Evolutionary conservation across 2,329 filamentous ascomycete genomes (phyloP), one percentile per base, ranked within the genome.

Genomic region (Monosporascus sp.): DNA sequence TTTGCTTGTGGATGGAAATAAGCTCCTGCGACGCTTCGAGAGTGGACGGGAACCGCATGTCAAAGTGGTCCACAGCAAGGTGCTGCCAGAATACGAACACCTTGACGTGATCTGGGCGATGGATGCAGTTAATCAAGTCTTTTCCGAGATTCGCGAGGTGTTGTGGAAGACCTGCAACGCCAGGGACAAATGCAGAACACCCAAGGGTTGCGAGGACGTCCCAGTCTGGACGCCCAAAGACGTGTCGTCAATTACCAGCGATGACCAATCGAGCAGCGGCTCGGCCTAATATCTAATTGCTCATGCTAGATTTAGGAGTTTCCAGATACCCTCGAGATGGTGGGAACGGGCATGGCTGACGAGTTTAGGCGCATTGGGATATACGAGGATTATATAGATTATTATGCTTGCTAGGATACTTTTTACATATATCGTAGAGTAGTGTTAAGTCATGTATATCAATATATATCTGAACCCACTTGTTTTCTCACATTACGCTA

Each of bases 31-130:
- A 20, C 80, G 93, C 1, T 88, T 97, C 58, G 80, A 88, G 62
- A 80, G 81, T 43, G 88, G 88, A 0, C 78, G 89, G 25, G 93
- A 97, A 69, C 93, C 93, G 1, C 78, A 90, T 64, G 90, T 95
- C 8, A 76, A 80, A 39, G 73, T 97, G 5, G 89, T 96, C 5
- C 89, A 96, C 70, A 81, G 81, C 57, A 95, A 90, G 66, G 76
- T 95, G 22, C 88, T 97, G 44, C 84, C 89, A 3, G 89, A 87
- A 47, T 96, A 96, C 67, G 93, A 97, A 72, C 93, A 97, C 70
- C 78, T 97, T 5, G 93, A 97, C 71, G 90, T 97, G 2, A 84
- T 97, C 38, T 97, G 93, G 93, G 91, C 92, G 0, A 90, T 97
- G 77, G 91, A 97, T 65, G 84, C 85, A 0, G 83, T 91, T 17